Evolutionary conservation across 164 flowering plant species (phyloP), one percentile per base, ranked within the genome.

Genomic region (Aristolochia contorta): DNA sequence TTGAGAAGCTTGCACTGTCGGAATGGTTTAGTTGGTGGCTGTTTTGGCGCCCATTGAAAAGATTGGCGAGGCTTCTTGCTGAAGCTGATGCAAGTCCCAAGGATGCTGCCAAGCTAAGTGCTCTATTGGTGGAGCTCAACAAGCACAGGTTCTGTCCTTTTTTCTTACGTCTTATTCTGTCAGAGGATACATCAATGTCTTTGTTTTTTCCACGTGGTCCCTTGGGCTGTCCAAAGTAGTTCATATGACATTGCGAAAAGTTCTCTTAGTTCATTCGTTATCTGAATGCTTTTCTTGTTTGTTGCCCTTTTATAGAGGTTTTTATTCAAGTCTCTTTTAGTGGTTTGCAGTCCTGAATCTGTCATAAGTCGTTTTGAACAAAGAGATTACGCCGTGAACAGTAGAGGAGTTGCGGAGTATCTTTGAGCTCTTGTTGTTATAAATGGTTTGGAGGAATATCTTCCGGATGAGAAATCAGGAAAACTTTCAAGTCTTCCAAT

Each of bases 81-180:
- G 96, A 87, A 66, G 97, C 99, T 10, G 96, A 93, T 66, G 87
- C 87, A 0, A 83, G 79, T 69, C 99, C 97, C 0, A 77, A 66
- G 64, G 97, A 93, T 55, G 80, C 82, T 0, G 76, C 69, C 3
- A 78, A 77, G 78, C 97, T 90, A 74, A 72, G 72, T 41, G 83
- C 83, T 56, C 68, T 93, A 37, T 64, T 90, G 37, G 86, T 77
- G 7, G 96, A 93, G 75, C 94, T 93, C 53, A 90, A 90, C 70
- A 90, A 85, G 77, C 94, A 87, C 68, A 84, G 86, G 98, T 87
- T 48, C 54, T 33, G 5, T 57, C 30, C 25, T 3, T 0, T 7
- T 47, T 57, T 52, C 23, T 27, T 16, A 16, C 32, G 12, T 33
- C n/a, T 19, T 52, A 7, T 32, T 7, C 33, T 32, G 33, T 32